These are phyloP conservation scores for Cantharellus cinnabarinus DNA, from an alignment of 768 basidiomycete species.

Conservation along the genomic window DNA sequence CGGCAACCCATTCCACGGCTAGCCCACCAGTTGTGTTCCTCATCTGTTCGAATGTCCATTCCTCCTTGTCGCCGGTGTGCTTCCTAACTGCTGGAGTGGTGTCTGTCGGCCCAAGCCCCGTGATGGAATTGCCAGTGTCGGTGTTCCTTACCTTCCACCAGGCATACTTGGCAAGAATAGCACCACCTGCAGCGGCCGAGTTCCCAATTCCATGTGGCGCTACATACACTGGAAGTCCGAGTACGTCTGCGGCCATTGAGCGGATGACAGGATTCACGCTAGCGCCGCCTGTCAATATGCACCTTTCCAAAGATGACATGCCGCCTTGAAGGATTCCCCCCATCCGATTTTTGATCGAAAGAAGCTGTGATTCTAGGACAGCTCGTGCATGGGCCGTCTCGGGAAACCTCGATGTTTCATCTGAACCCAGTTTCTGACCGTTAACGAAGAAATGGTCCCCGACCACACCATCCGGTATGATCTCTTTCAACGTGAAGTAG, in stretches of 20 bases:
- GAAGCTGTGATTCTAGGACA: constrained; percentile 67
- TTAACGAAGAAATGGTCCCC: constrained; percentile 49
- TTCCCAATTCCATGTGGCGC: constrained; percentile 29
- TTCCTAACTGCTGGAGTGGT: background rate
- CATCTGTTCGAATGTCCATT: constrained; percentile 41
- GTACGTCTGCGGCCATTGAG: constrained; percentile 60
- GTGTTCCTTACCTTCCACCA: constrained; percentile 35
- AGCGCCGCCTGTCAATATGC: constrained; percentile 64
- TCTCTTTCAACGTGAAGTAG: constrained; percentile 72
- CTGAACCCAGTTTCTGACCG: constrained; percentile 14
- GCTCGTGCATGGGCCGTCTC: constrained; percentile 40
- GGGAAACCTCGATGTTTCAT: constrained; percentile 20
- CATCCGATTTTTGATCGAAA: constrained; percentile 59
- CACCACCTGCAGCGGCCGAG: constrained; percentile 53
- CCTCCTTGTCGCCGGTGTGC: constrained; percentile 12
- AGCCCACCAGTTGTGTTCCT: constrained; percentile 17
- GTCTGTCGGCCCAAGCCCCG: background rate
- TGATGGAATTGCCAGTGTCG: background rate
- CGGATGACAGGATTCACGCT: constrained; percentile 52
- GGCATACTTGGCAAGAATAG: constrained; percentile 46
- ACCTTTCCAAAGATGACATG: constrained; percentile 29
- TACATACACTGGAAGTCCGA: constrained; percentile 53
- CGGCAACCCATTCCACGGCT: constrained; percentile 41
- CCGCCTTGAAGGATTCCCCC: constrained; percentile 30
- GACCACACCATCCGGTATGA: constrained; percentile 58